Evolutionary conservation across 1,284 basidiomycete species (phyloP).

Genomic region (Ceratobasidium sp.): DNA sequence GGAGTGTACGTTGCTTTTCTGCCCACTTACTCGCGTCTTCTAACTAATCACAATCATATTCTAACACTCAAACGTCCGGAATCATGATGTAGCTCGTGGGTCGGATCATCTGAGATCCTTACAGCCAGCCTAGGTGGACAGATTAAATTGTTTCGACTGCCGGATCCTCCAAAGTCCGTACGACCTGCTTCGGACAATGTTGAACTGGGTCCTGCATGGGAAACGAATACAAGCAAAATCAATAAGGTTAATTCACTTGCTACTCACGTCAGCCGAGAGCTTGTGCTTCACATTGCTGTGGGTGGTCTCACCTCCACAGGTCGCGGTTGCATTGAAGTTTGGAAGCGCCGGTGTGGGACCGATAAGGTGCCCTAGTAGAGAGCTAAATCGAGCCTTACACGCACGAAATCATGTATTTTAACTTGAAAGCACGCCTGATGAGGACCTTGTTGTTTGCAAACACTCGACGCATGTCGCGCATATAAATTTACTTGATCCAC

Average conservation of each 20-base stretch:
- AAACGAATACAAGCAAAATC: conserved; percentile 59
- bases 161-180: conserved; percentile 53
- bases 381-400: no score
- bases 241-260: conserved; percentile 75
- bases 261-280: conserved; percentile 17
- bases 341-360: conserved; percentile 53
- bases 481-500: conserved; percentile 34
- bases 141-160: conserved; percentile 64
- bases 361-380: neutral
- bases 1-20: conserved; percentile 65
- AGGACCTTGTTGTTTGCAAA: no score
- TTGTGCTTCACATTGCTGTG: conserved; percentile 60
- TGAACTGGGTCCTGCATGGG: conserved; percentile 63
- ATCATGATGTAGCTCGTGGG: conserved; percentile 23
- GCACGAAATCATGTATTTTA: no score
- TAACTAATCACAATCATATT: conserved; percentile 4
- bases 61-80: conserved; percentile 6
- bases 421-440: no score
- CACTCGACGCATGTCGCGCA: neutral
- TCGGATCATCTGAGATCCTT: conserved; percentile 56
- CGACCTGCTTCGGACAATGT: conserved; percentile 53
- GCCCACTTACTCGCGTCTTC: neutral
- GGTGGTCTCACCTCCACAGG: conserved; percentile 72
- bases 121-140: conserved; percentile 73
- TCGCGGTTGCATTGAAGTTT: conserved; percentile 73